Evolutionary conservation across 2,329 filamentous ascomycete genomes (phyloP).

Genomic region (Trichoderma koningii): DNA sequence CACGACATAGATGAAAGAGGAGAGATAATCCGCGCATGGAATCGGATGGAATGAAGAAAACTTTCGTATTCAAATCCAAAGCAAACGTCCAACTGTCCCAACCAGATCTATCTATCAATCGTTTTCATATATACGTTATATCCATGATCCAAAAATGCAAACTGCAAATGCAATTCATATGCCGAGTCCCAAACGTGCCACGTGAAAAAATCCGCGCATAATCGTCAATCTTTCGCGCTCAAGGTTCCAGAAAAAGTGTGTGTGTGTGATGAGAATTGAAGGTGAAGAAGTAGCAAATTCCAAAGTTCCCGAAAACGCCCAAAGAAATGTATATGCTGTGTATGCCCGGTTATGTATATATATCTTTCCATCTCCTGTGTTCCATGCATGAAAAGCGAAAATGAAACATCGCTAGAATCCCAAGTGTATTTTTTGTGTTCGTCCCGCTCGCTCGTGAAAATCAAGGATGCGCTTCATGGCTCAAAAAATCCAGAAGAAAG

Average conservation of each 20-base stretch:
- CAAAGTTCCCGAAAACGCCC: constrained; percentile 3
- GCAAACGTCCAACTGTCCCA: background rate
- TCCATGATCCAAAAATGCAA: background rate
- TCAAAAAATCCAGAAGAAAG: background rate
- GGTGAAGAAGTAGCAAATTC: background rate
- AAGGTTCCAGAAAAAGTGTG: background rate
- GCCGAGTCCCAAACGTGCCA: background rate
- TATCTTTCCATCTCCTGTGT: background rate
- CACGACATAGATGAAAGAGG: background rate
- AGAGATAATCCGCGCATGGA: background rate
- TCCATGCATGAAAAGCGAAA: background rate
- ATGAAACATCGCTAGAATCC: background rate
- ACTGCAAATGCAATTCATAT: constrained; percentile 1
- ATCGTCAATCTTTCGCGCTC: constrained; percentile 9
- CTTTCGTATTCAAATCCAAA: background rate
- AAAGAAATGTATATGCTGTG: constrained; percentile 20
- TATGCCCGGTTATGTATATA: constrained; percentile 13
- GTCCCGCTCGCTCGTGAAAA: constrained; percentile 7
- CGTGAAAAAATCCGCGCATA: background rate
- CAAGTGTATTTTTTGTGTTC: constrained; percentile 1
- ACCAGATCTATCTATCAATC: constrained; percentile 2
- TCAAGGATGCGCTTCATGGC: constrained; percentile 6
- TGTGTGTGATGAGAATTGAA: background rate
- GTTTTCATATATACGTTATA: constrained; percentile 3
- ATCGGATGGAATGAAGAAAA: background rate